A percentile compares a stretch with the other conserved stretches of the same genome.
phyloP scores from a whole-genome alignment of 257 asterid species.

The Leonotis leonurus region DNA sequence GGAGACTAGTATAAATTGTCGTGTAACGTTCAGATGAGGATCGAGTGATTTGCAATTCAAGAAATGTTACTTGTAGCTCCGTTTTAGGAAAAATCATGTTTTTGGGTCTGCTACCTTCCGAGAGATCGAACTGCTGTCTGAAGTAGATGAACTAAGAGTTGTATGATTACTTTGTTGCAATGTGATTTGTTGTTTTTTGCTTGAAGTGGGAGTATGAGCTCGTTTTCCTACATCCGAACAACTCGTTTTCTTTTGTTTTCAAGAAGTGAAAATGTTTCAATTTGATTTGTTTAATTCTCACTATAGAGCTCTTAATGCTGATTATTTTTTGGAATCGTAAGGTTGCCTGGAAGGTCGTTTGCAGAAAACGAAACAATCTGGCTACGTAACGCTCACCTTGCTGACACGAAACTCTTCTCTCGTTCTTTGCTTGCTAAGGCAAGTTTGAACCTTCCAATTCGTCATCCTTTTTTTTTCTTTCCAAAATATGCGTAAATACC shows the following conservation, averaged over 20 bases:
- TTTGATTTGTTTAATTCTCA: neutral
- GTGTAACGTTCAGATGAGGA: too few relatives aligned
- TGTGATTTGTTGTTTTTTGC: neutral
- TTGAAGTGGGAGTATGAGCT: too few relatives aligned
- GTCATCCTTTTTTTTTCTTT: neutral
- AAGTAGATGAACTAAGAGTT: neutral
- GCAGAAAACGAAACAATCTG: slow-evolving; percentile 50
- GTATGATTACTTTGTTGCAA: neutral
- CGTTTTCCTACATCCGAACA: neutral
- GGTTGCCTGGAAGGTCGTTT: slow-evolving; percentile 72
- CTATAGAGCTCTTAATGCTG: neutral
- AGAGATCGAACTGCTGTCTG: too few relatives aligned
- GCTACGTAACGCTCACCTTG: slow-evolving; percentile 68
- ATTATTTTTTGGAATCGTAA: slow-evolving; percentile 17
- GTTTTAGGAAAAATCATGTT: too few relatives aligned
- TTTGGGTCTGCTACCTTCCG: too few relatives aligned
- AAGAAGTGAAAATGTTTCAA: neutral
- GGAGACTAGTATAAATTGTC: too few relatives aligned
- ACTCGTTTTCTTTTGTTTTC: neutral
- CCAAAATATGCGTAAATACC: neutral
- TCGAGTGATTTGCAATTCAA: too few relatives aligned
- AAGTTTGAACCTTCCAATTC: slow-evolving; percentile 21
- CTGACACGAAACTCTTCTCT: slow-evolving; percentile 62
- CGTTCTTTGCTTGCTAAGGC: slow-evolving; percentile 89
- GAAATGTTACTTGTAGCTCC: too few relatives aligned